phyloP scores from a whole-genome alignment of 129 eudicot species.

The Glebionis coronaria region DNA sequence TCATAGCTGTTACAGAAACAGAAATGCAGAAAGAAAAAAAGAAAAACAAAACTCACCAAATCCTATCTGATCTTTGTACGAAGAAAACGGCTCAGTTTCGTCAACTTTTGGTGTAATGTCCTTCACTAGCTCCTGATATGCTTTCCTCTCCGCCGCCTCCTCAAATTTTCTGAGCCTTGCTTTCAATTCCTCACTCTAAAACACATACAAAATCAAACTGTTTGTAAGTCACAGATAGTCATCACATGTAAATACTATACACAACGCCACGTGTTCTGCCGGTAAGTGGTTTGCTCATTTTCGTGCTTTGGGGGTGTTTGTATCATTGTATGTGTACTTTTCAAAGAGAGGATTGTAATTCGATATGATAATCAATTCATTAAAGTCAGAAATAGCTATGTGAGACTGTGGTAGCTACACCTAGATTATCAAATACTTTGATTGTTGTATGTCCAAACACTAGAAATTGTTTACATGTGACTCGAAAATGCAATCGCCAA shows the following conservation, averaged over 20 bases:
- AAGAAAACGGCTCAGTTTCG: constrained; percentile 81
- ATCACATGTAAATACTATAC: background rate
- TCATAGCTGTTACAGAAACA: background rate
- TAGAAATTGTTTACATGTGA: no score
- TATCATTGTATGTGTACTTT: no score
- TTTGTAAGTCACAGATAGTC: background rate
- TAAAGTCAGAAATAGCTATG: no score
- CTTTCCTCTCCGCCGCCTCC: constrained; percentile 81
- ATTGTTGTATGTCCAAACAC: no score
- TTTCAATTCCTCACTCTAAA: constrained; percentile 79
- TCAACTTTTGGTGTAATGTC: constrained; percentile 73
- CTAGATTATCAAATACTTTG: no score
- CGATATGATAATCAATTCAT: no score
- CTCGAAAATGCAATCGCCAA: no score
- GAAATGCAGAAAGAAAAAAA: background rate
- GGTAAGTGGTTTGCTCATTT: no score
- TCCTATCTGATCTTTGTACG: constrained; percentile 90
- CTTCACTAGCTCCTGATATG: constrained; percentile 76
- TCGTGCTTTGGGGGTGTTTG: no score
- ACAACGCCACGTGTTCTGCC: no score
- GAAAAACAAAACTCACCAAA: constrained; percentile 50
- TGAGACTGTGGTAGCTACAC: no score
- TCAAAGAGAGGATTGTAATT: no score
- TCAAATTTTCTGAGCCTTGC: constrained; percentile 66
- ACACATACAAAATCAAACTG: background rate